These are phyloP conservation scores for Neoascochyta sp. DNA, from an alignment of 2,329 filamentous ascomycete genomes.

Conservation along the genomic window DNA sequence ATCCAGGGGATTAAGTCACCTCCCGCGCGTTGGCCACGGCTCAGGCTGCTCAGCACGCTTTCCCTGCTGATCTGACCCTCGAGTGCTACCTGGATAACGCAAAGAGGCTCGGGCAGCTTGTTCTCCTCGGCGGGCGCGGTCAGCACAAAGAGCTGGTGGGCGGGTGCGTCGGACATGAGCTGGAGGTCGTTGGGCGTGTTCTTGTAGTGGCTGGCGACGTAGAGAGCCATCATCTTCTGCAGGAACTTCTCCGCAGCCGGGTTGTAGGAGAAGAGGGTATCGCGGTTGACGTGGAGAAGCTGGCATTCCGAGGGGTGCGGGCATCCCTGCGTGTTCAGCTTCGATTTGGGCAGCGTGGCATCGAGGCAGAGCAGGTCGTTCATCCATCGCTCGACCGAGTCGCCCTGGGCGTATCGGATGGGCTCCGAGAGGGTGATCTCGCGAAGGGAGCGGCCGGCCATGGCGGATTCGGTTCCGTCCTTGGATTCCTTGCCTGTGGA, in stretches of 20 bases:
- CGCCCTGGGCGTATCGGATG: conserved; percentile 88
- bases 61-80: conserved; percentile 93
- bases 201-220: conserved; percentile 96
- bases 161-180: conserved; percentile 95
- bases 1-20: conserved; percentile 97
- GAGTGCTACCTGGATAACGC: conserved; percentile 88
- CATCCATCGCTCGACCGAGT: conserved; percentile 92
- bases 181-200: conserved; percentile 98
- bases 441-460: conserved; percentile 70
- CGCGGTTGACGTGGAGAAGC: conserved; percentile 88
- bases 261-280: conserved; percentile 97
- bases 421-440: conserved; percentile 93
- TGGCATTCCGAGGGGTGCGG: conserved; percentile 91
- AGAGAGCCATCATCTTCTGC: conserved; percentile 96
- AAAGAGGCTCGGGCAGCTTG: conserved; percentile 85
- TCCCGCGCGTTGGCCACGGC: conserved; percentile 80
- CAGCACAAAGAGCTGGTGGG: conserved; percentile 92
- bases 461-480: conserved; percentile 31
- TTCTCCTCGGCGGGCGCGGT: conserved; percentile 78
- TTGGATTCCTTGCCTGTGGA: conserved; percentile 66
- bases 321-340: conserved; percentile 68
- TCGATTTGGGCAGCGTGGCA: conserved; percentile 78
- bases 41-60: conserved; percentile 85
- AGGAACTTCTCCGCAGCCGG: conserved; percentile 95
- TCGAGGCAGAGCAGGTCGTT: conserved; percentile 93